phyloP scores from a whole-genome alignment of 192 early-diverging fungal species.

The Geranomyces michiganensis region DNA sequence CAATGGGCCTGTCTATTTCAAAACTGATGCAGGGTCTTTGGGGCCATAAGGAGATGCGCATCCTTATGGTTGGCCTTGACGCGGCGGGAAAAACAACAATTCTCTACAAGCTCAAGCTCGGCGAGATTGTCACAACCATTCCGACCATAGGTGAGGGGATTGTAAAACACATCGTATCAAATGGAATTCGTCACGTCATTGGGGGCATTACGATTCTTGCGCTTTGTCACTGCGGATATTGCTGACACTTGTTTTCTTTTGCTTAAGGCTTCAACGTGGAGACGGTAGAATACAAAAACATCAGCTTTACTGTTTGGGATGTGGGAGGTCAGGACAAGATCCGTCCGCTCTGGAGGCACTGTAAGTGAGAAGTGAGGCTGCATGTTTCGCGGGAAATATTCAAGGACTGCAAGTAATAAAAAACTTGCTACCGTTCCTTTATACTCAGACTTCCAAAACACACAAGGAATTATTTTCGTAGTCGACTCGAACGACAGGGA shows the following conservation, averaged over 20 bases:
- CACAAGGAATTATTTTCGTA: conserved; percentile 95
- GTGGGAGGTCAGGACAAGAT: conserved; percentile 99
- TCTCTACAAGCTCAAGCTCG: conserved; percentile 97
- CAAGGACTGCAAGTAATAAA: background rate
- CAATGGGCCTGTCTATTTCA: conserved; percentile 75
- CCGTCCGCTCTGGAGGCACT: conserved; percentile 96
- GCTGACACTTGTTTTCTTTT: conserved; percentile 4
- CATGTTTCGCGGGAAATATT: background rate
- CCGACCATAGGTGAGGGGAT: conserved; percentile 97
- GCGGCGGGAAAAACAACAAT: conserved; percentile 89
- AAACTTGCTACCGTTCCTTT: conserved; percentile 2
- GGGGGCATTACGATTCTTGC: background rate
- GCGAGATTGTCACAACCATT: conserved; percentile 98
- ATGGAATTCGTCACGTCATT: too few species aligned
- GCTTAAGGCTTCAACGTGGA: conserved; percentile 92
- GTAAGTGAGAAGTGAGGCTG: conserved; percentile 48
- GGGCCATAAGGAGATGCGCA: conserved; percentile 94
- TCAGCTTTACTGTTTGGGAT: conserved; percentile 98
- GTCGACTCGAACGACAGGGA: conserved; percentile 97
- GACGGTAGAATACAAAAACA: conserved; percentile 98
- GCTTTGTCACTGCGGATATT: background rate
- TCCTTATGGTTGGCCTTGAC: conserved; percentile 80
- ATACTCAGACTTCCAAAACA: conserved; percentile 90
- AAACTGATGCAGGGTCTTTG: conserved; percentile 63
- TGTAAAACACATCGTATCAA: too few species aligned